phyloP scores from a whole-genome alignment of 352 stramenopile genomes.

The Ophiocytium majus region DNA sequence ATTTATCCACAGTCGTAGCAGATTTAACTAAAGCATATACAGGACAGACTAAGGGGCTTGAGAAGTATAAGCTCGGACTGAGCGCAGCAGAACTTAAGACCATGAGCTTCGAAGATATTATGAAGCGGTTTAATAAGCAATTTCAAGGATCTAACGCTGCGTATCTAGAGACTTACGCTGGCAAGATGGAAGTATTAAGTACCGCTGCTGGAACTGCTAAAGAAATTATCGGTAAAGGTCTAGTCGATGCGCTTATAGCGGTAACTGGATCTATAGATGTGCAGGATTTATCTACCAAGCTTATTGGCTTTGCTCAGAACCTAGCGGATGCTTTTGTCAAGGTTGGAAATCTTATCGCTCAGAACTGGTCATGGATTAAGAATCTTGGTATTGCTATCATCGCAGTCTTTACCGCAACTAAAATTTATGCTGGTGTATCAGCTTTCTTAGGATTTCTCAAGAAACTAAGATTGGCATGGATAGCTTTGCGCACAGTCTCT shows the following conservation, averaged over 20 bases:
- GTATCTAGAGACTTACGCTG: slow-evolving; percentile 12
- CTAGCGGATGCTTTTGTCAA: too few relatives aligned
- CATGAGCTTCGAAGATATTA: slow-evolving; percentile 8
- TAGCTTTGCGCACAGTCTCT: too few relatives aligned
- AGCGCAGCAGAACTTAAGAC: background rate
- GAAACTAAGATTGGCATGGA: too few relatives aligned
- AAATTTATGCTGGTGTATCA: too few relatives aligned
- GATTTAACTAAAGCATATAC: background rate
- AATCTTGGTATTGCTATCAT: too few relatives aligned
- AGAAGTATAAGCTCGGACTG: background rate
- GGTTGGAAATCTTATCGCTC: too few relatives aligned
- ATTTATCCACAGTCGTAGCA: background rate
- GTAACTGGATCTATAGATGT: background rate
- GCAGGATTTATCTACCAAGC: too few relatives aligned
- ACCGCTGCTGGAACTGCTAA: background rate
- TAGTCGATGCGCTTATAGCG: background rate
- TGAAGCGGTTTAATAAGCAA: background rate
- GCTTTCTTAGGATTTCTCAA: too few relatives aligned
- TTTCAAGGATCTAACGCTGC: background rate
- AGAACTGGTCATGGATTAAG: too few relatives aligned
- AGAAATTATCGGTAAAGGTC: slow-evolving; percentile 12
- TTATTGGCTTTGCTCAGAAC: too few relatives aligned
- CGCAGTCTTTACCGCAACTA: too few relatives aligned
- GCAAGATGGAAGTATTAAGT: background rate
- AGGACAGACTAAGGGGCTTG: slow-evolving; percentile 16